Percentiles rank a stretch among this genome's conserved stretches.
phyloP scores from a whole-genome alignment of 202 grass and related monocot genomes.

The Zoysia matrella region DNA sequence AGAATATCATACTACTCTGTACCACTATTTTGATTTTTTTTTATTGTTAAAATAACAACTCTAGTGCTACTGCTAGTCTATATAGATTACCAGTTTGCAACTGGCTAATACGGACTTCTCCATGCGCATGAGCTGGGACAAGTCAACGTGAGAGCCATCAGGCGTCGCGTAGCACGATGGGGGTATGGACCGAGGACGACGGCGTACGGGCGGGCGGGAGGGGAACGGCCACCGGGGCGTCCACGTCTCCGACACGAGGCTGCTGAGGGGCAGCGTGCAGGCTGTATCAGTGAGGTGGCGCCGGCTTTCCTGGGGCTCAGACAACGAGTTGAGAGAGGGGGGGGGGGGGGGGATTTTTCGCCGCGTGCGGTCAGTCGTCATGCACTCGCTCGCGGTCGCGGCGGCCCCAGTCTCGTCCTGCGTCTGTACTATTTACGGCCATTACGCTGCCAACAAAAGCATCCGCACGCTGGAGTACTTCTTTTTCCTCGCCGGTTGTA shows the following conservation, averaged over 20 bases:
- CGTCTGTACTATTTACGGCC: not conserved
- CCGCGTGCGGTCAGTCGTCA: not conserved
- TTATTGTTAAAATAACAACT: too few species aligned
- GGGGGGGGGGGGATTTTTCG: not conserved
- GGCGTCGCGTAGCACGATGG: too few species aligned
- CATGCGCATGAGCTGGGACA: too few species aligned
- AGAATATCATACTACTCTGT: too few species aligned
- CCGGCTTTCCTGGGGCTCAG: constrained; percentile 38
- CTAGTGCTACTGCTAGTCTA: too few species aligned
- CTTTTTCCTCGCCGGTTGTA: too few species aligned
- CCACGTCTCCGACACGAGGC: constrained; percentile 53
- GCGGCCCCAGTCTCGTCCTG: not conserved
- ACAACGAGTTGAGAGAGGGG: not conserved
- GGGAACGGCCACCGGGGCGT: constrained; percentile 38
- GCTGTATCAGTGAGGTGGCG: constrained; percentile 38
- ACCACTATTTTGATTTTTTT: too few species aligned
- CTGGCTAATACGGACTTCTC: too few species aligned
- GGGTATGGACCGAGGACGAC: too few species aligned
- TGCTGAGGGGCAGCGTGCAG: constrained; percentile 28
- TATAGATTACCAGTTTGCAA: too few species aligned
- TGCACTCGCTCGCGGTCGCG: not conserved
- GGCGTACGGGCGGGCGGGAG: constrained; percentile 23
- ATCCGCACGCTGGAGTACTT: not conserved
- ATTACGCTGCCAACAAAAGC: constrained; percentile 12
- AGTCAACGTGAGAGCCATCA: too few species aligned